Evolutionary conservation across 768 basidiomycete species (phyloP).

Genomic region (Mycena indigotica): DNA sequence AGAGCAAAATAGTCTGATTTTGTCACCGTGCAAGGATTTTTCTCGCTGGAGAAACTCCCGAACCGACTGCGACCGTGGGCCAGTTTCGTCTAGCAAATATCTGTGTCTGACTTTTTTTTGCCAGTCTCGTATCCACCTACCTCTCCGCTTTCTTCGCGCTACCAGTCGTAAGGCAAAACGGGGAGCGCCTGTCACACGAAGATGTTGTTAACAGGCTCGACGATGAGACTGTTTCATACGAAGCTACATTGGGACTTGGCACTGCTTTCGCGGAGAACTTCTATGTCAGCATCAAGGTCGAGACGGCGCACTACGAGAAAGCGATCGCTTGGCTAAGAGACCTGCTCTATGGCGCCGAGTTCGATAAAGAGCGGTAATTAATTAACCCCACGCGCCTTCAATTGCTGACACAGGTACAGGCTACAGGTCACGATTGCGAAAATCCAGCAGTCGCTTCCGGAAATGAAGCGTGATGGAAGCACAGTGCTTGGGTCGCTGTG

Average conservation of each 20-base stretch:
- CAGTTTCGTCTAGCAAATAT: background rate
- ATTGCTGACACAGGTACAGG: constrained; percentile 40
- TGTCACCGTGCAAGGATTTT: constrained; percentile 74
- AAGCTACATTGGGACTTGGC: constrained; percentile 64
- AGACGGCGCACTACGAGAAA: constrained; percentile 73
- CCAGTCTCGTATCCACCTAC: constrained; percentile 77
- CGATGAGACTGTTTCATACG: constrained; percentile 88
- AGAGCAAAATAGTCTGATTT: constrained; percentile 77
- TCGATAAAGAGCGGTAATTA: constrained; percentile 75
- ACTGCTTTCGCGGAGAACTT: constrained; percentile 73
- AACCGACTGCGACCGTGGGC: constrained; percentile 75
- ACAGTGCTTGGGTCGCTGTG: constrained; percentile 76
- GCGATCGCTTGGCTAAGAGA: constrained; percentile 88
- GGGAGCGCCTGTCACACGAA: constrained; percentile 77
- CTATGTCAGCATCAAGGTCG: constrained; percentile 82
- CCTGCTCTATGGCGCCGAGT: constrained; percentile 72
- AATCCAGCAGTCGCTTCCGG: constrained; percentile 85
- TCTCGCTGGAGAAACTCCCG: constrained; percentile 76
- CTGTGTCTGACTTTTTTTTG: constrained; percentile 8
- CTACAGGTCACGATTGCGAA: constrained; percentile 85
- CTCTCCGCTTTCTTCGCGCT: constrained; percentile 86
- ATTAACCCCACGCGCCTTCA: background rate
- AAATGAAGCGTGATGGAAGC: constrained; percentile 86
- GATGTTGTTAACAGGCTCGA: constrained; percentile 90
- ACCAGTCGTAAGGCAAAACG: constrained; percentile 71